phyloP scores from a whole-genome alignment of 2,329 filamentous ascomycete genomes.

The Amauroascus verrucosus region DNA sequence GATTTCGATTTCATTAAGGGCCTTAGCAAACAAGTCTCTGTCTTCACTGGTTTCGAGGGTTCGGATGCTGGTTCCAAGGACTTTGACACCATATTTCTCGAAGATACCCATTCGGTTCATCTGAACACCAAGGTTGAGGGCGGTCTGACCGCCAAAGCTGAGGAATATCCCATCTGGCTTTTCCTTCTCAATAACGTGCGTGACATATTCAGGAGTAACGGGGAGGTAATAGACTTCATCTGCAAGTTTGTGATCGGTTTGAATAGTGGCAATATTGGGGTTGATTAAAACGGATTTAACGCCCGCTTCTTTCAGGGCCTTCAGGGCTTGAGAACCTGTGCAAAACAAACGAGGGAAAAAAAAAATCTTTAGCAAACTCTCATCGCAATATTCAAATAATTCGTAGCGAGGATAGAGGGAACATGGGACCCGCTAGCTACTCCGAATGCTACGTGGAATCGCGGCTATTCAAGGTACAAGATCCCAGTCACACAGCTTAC shows the following conservation, averaged over 20 bases:
- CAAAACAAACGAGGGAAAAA: neutral
- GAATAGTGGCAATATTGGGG: conserved; percentile 96
- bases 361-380: neutral
- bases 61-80: conserved; percentile 87
- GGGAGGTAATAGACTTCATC: conserved; percentile 98
- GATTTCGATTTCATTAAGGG: conserved; percentile 92
- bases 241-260: conserved; percentile 90
- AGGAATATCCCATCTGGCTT: conserved; percentile 94
- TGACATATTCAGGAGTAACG: conserved; percentile 94
- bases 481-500: conserved; percentile 45
- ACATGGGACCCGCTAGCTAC: neutral
- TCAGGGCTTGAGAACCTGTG: conserved; percentile 84
- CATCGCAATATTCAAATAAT: neutral
- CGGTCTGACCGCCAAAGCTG: conserved; percentile 94
- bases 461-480: conserved; percentile 8
- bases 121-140: conserved; percentile 89
- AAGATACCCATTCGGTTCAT: conserved; percentile 95
- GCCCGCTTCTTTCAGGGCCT: conserved; percentile 91
- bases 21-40: conserved; percentile 89
- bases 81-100: conserved; percentile 88
- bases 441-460: neutral
- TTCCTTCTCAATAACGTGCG: conserved; percentile 93
- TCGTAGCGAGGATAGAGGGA: neutral
- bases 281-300: conserved; percentile 89
- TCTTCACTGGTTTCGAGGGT: conserved; percentile 93